Conservation (phyloP, 176 grass and related monocot species). For the Ampelocalamus luodianensis region DNA sequence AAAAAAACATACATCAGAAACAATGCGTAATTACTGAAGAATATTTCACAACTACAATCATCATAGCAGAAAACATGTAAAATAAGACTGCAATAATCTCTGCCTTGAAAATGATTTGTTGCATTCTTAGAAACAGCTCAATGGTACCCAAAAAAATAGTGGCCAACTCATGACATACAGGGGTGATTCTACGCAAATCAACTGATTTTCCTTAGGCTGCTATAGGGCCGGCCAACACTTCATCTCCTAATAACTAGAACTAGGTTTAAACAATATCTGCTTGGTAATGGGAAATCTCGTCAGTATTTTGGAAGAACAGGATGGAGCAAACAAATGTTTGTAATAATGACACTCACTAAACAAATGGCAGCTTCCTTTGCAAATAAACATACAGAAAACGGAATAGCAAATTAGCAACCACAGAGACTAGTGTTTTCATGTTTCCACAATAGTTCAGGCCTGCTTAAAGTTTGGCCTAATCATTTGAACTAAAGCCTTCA, state of each 20-base stretch:
- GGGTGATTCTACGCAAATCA: neutral
- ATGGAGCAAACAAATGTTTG: neutral
- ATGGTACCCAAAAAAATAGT: neutral
- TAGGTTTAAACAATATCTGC: neutral
- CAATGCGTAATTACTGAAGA: neutral
- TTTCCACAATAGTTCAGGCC: neutral
- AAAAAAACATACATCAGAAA: neutral
- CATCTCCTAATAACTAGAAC: neutral
- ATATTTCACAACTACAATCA: neutral
- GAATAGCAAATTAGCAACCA: neutral
- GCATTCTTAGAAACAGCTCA: neutral
- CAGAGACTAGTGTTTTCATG: neutral
- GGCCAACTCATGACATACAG: neutral
- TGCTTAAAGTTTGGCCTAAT: slow-evolving; percentile 8
- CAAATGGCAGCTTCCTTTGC: neutral
- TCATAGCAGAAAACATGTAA: neutral
- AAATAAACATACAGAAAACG: slow-evolving; percentile 10
- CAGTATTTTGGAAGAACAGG: neutral
- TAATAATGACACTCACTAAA: slow-evolving; percentile 2
- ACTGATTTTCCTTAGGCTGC: neutral
- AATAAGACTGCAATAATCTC: neutral
- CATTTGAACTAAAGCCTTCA: slow-evolving; percentile 23
- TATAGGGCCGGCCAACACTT: neutral
- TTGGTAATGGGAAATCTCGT: neutral
- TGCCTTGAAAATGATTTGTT: neutral